phyloP scores from a whole-genome alignment of 352 stramenopile genomes.

The Pythium myriotylum region DNA sequence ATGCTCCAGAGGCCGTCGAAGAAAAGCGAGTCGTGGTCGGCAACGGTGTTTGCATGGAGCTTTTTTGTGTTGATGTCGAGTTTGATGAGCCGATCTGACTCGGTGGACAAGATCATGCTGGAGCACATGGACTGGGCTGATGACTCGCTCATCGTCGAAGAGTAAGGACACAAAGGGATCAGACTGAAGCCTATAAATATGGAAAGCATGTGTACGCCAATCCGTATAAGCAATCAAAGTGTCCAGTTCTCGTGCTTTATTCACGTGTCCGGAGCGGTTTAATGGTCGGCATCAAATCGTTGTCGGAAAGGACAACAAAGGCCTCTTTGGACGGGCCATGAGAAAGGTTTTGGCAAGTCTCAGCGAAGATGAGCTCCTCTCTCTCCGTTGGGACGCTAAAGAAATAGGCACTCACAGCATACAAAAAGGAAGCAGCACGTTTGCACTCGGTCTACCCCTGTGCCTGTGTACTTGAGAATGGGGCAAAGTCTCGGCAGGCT shows the following conservation, averaged over 20 bases:
- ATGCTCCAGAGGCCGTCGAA: too few species aligned
- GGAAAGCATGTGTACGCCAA: conserved; percentile 22
- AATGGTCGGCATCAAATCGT: conserved; percentile 9
- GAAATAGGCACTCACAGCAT: conserved; percentile 16
- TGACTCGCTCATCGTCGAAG: conserved; percentile 13
- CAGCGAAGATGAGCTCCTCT: background rate
- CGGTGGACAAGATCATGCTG: conserved; percentile 16
- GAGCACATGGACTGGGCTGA: conserved; percentile 19
- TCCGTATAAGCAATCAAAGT: conserved; percentile 20
- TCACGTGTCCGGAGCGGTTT: conserved; percentile 9
- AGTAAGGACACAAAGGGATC: conserved; percentile 23
- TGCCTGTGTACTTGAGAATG: conserved; percentile 18
- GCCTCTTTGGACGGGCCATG: conserved; percentile 3
- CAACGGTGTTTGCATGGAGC: conserved; percentile 5
- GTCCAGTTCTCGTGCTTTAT: conserved; percentile 13
- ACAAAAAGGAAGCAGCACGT: conserved; percentile 16
- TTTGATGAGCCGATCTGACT: conserved; percentile 19
- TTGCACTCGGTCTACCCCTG: conserved; percentile 9
- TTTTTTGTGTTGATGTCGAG: conserved; percentile 23
- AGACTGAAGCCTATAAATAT: conserved; percentile 14
- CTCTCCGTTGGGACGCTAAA: background rate
- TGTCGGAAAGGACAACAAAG: conserved; percentile 14
- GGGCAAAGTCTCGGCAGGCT: conserved; percentile 19
- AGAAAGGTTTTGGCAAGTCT: background rate
- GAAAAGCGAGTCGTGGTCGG: conserved; percentile 8